Conservation (phyloP, 768 basidiomycete species). For the Xerocomus brunneocitrinus region DNA sequence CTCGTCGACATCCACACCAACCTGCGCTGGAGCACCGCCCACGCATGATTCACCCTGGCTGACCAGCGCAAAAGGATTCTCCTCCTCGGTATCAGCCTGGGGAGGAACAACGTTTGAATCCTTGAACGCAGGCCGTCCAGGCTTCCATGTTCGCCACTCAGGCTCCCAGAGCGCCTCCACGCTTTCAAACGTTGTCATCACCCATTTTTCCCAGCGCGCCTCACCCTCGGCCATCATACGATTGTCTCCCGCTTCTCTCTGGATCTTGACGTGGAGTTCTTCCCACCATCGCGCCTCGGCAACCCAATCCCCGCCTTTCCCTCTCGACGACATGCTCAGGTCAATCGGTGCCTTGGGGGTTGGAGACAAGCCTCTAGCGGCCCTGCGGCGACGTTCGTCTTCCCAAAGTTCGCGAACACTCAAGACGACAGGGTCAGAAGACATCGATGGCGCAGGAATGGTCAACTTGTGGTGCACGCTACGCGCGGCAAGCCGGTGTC, state of each 20-base stretch:
- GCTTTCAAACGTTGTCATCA: conserved; percentile 89
- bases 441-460: conserved; percentile 51
- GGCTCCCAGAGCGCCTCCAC: conserved; percentile 82
- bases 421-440: conserved; percentile 72
- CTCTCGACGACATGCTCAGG: conserved; percentile 59
- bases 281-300: conserved; percentile 75
- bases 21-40: background rate
- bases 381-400: conserved; percentile 80
- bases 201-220: conserved; percentile 61
- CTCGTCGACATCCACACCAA: conserved; percentile 30
- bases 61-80: conserved; percentile 24
- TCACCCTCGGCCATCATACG: conserved; percentile 19
- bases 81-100: conserved; percentile 10
- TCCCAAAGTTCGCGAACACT: conserved; percentile 96
- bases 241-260: conserved; percentile 36
- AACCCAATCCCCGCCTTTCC: conserved; percentile 58
- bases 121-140: conserved; percentile 18
- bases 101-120: conserved; percentile 13
- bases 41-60: conserved; percentile 16
- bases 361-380: conserved; percentile 61
- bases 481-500: conserved; percentile 59
- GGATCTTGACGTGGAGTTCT: conserved; percentile 59
- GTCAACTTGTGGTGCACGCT: conserved; percentile 59
- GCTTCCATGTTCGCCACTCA: conserved; percentile 54
- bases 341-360: conserved; percentile 71